These are phyloP conservation scores for Ophiognomonia clavigignenti-juglandacearum DNA, from an alignment of 2,329 filamentous ascomycete genomes.

Conservation along the genomic window DNA sequence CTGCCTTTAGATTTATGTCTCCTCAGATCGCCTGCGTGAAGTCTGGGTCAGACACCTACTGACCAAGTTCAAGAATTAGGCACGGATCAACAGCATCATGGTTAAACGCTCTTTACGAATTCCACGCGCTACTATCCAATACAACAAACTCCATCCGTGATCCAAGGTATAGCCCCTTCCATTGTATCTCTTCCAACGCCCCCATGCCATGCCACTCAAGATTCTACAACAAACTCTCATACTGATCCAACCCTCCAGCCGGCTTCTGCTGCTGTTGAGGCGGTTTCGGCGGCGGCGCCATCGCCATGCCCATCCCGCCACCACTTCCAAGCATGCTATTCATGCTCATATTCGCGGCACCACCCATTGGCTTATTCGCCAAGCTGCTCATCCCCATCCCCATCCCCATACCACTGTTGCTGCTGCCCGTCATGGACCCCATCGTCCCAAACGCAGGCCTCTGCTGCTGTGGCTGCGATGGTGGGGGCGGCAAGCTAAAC, in stretches of 20 bases:
- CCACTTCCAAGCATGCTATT: constrained; percentile 16
- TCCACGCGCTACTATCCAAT: no score
- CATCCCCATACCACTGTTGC: constrained; percentile 20
- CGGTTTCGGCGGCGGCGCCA: constrained; percentile 21
- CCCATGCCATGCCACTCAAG: background rate
- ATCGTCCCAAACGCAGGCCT: constrained; percentile 15
- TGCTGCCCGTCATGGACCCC: constrained; percentile 15
- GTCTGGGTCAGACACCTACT: no score
- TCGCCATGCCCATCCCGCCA: constrained; percentile 24
- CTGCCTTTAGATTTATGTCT: no score
- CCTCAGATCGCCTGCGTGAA: no score
- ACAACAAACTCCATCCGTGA: background rate
- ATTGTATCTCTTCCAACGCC: background rate
- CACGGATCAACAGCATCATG: no score
- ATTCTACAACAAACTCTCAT: constrained; percentile 57
- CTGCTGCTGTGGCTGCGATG: constrained; percentile 16
- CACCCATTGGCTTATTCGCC: constrained; percentile 17
- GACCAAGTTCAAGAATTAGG: no score
- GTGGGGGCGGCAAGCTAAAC: constrained; percentile 35
- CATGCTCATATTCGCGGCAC: constrained; percentile 15
- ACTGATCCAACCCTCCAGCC: constrained; percentile 59
- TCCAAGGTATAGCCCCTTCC: background rate
- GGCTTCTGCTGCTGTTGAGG: constrained; percentile 20
- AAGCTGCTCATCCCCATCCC: constrained; percentile 21
- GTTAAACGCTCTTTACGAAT: background rate